These are phyloP conservation scores for Nidula niveotomentosa DNA, from an alignment of 1,284 basidiomycete genomes.

Conservation along the genomic window DNA sequence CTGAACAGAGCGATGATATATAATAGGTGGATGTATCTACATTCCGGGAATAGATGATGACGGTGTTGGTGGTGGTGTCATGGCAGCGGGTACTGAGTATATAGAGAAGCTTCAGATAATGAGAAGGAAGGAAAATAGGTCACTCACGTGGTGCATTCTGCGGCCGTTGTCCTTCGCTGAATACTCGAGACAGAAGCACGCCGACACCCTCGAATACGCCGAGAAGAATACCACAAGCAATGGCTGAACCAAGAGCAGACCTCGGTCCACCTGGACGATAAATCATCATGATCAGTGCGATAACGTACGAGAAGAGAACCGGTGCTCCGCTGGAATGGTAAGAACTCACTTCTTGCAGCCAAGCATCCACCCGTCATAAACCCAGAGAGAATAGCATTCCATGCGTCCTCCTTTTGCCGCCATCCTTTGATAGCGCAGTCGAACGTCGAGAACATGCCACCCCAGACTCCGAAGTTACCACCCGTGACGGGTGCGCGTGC, in stretches of 20 bases:
- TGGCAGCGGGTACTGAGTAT: constrained; percentile 37
- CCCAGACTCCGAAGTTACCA: constrained; percentile 98
- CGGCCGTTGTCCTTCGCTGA: constrained; percentile 81
- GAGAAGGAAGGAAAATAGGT: not conserved
- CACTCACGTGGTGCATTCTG: constrained; percentile 56
- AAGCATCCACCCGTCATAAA: constrained; percentile 98
- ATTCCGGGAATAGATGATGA: constrained; percentile 32
- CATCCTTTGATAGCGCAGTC: constrained; percentile 98
- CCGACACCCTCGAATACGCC: constrained; percentile 97
- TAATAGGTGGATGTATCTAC: constrained; percentile 32
- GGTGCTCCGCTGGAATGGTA: not conserved
- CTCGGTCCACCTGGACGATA: constrained; percentile 78
- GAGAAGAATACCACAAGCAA: constrained; percentile 95
- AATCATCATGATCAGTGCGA: not conserved
- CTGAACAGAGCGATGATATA: constrained; percentile 21
- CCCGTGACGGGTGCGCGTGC: constrained; percentile 97
- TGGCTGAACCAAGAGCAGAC: constrained; percentile 86
- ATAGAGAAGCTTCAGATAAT: no score
- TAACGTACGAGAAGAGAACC: constrained; percentile 3
- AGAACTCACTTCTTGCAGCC: constrained; percentile 87
- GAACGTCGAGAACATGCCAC: constrained; percentile 95
- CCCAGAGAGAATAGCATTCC: constrained; percentile 98
- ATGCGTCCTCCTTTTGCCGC: constrained; percentile 98
- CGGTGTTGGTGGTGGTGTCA: constrained; percentile 31
- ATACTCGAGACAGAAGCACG: constrained; percentile 81